Conservation (phyloP, 75 land plant genomes). For the Cryptomeria japonica region DNA sequence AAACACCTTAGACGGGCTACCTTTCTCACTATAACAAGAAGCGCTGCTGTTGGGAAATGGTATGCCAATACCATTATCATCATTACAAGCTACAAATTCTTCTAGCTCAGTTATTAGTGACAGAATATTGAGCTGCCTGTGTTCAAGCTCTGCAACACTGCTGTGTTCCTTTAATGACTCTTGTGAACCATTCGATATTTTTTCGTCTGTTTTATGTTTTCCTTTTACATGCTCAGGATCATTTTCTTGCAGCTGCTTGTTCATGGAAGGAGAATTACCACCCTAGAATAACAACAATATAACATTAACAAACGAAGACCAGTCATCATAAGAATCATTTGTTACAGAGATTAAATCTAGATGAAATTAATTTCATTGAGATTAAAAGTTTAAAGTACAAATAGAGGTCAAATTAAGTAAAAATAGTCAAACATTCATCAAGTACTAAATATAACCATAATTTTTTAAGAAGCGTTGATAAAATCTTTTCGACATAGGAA, state of each 20-base stretch:
- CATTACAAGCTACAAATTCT: not conserved
- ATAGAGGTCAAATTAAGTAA: not conserved
- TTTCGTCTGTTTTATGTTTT: not conserved
- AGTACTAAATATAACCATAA: not conserved
- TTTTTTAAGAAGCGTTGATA: too few species aligned
- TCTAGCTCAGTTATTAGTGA: conserved; percentile 21
- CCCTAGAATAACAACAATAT: not conserved
- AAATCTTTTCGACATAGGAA: not conserved
- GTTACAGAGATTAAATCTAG: not conserved
- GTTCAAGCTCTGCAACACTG: conserved; percentile 26
- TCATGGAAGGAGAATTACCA: not conserved
- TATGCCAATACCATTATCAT: not conserved
- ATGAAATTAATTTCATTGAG: not conserved
- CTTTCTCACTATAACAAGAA: not conserved
- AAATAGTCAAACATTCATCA: not conserved
- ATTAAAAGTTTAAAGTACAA: not conserved
- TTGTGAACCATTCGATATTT: not conserved
- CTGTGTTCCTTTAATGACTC: not conserved
- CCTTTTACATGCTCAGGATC: not conserved
- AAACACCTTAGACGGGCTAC: conserved; percentile 1
- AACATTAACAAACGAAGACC: not conserved
- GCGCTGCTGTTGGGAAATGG: not conserved
- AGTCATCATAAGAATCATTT: not conserved
- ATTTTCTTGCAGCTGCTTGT: not conserved
- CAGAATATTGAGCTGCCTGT: conserved; percentile 28